Base-by-base conservation (phyloP, 768 basidiomycete genomes). In the Pisolithus sp. region DNA sequence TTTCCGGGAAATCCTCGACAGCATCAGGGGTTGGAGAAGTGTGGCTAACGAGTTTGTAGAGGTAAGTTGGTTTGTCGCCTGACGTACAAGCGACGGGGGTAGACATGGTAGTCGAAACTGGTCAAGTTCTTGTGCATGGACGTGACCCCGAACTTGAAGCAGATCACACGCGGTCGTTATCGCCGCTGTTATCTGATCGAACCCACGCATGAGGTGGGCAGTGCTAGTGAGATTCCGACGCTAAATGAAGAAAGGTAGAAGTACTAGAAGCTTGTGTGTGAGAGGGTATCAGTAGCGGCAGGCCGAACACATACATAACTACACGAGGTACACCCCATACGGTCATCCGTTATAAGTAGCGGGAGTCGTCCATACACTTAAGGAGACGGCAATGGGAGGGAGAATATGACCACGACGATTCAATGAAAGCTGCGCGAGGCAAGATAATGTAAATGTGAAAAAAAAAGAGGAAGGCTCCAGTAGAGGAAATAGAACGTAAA, bases 31-130 rank as follows among this genome's bases (percentile, higher is more conserved):
- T 71, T n/a, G 76, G 66, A 8, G 72, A 56, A 8, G 73, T 67
- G 37, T 69, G 59, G 12, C 74, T 69, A 30, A 83, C 64, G 53
- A 86, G 75, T 57, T 85, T 86, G 71, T 85, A 86, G 54, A 85
- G 48, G 63, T 81, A 82, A 3, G 69, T 74, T 5, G 80, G 83
- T 38, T 47, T 37, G 43, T 48, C 20, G 31, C 42, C 43, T 28
- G 21, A 18, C 30, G 26, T 5, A 21, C 26, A 51, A 6, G 43
- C 2, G 23, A 21, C 23, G 12, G 13, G 34, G 21, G 7, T 8
- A 46, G 51, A 42, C 57, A 61, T 58, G 36, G 23, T 51, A 37
- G 28, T 21, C 12, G 24, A 12, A 21, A n/a, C 41, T 34, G 34
- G 34, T 34, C 34, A 17, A 41, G 26, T 26, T 7, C 26, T n/a